Evolutionary conservation across 2,329 filamentous ascomycete species (phyloP).

Genomic region (Fusarium lyarnte): DNA sequence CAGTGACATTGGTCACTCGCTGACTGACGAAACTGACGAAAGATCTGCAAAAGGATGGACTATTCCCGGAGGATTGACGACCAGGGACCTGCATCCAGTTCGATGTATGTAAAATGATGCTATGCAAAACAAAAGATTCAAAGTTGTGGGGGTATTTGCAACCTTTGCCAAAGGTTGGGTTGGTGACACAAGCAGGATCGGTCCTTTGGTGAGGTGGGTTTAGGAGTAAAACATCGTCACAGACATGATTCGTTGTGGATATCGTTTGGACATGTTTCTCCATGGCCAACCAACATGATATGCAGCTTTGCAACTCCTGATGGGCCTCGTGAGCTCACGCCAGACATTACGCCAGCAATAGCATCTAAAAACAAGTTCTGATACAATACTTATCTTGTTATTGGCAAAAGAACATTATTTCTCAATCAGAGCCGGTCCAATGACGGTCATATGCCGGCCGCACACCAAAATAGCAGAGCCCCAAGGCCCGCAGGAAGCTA

Average conservation of each 20-base stretch:
- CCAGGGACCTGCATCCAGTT: slow-evolving; percentile 37
- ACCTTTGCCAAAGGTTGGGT: slow-evolving; percentile 8
- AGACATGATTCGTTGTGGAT: slow-evolving; percentile 25
- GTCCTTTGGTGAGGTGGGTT: slow-evolving; percentile 16
- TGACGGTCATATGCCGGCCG: slow-evolving; percentile 9
- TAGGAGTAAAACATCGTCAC: slow-evolving; percentile 8
- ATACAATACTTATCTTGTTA: background rate
- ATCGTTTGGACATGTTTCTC: slow-evolving; percentile 2
- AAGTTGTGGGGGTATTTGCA: slow-evolving; percentile 24
- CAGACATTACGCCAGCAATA: background rate
- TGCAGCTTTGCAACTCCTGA: slow-evolving; percentile 2
- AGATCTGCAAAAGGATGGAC: slow-evolving; percentile 30
- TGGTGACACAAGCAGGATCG: slow-evolving; percentile 20
- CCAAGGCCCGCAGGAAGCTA: slow-evolving; percentile 30
- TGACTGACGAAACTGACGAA: slow-evolving; percentile 14
- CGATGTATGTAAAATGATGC: slow-evolving; percentile 18
- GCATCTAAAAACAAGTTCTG: slow-evolving; percentile 2
- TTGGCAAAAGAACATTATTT: slow-evolving; percentile 4
- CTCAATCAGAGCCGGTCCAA: slow-evolving; percentile 26
- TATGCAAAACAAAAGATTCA: slow-evolving; percentile 14
- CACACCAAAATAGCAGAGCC: slow-evolving; percentile 20
- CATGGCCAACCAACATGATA: background rate
- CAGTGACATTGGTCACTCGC: slow-evolving; percentile 16
- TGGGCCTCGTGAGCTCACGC: background rate
- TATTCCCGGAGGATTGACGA: slow-evolving; percentile 31